Conservation (phyloP, 495 filamentous ascomycete species). For the Clohesyomyces aquaticus region DNA sequence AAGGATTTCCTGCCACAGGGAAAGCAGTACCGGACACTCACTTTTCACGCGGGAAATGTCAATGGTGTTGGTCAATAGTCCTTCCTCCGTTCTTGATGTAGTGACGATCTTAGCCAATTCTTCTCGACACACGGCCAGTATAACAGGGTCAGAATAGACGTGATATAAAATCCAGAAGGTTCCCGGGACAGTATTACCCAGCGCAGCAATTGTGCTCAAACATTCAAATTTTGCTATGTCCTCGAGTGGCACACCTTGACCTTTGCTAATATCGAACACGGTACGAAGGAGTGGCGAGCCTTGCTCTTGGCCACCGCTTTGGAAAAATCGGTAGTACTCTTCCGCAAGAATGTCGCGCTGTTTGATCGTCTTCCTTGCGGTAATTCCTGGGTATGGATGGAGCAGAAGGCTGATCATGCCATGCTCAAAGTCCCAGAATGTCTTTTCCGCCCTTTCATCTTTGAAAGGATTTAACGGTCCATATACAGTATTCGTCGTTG, state of each 20-base stretch:
- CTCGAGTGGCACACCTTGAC: conserved; percentile 41
- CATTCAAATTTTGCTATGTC: conserved; percentile 53
- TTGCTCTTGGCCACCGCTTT: background rate
- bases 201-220: conserved; percentile 46
- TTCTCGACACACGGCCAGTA: conserved; percentile 47
- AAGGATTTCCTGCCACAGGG: conserved; percentile 25
- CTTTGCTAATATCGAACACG: background rate
- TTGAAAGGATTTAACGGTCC: conserved; percentile 56
- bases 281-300: background rate
- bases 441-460: conserved; percentile 46
- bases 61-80: conserved; percentile 2
- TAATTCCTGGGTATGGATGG: too few species aligned
- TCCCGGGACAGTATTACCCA: conserved; percentile 54
- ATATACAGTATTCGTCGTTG: conserved; percentile 54
- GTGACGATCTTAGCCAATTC: conserved; percentile 43
- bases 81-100: background rate
- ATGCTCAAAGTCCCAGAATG: conserved; percentile 59
- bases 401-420: too few species aligned
- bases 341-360: background rate
- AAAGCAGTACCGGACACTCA: conserved; percentile 22
- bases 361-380: background rate
- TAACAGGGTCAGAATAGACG: conserved; percentile 47
- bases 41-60: conserved; percentile 22
- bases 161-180: conserved; percentile 54
- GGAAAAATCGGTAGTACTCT: background rate